phyloP scores from a whole-genome alignment of 305 asterid species.

The Fraxinus ornus region DNA sequence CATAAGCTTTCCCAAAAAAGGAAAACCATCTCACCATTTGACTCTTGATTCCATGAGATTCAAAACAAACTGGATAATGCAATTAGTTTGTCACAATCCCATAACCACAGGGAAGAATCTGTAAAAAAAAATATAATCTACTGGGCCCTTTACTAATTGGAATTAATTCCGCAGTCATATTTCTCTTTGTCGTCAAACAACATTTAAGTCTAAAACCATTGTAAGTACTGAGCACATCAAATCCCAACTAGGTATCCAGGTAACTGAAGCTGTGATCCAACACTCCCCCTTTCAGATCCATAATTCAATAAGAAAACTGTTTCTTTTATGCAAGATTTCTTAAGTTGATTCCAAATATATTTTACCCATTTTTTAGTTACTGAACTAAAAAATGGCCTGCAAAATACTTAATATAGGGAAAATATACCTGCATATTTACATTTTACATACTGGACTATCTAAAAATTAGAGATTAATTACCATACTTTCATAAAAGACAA shows the following conservation, averaged over 20 bases:
- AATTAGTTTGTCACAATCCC: neutral
- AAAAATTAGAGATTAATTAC: neutral
- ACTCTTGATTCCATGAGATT: neutral
- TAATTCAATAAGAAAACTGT: neutral
- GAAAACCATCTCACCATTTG: neutral
- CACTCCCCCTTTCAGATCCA: neutral
- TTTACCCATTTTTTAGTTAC: neutral
- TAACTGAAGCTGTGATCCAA: neutral
- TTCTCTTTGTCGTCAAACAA: neutral
- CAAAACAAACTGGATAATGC: neutral
- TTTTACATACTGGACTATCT: neutral
- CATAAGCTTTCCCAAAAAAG: neutral
- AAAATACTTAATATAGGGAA: neutral
- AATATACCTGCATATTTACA: neutral
- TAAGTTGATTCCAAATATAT: neutral
- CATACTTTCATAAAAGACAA: neutral
- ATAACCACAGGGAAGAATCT: neutral
- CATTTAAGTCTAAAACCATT: neutral
- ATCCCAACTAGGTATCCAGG: neutral
- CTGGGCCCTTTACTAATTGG: neutral
- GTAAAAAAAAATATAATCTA: neutral
- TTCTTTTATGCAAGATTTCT: neutral
- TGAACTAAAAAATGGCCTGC: neutral
- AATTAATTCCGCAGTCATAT: neutral
- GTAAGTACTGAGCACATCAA: neutral